Percentiles rank a stretch among this genome's conserved stretches.
Evolutionary conservation across 768 basidiomycete species (phyloP).

Genomic region (Psilocybe cyanescens): DNA sequence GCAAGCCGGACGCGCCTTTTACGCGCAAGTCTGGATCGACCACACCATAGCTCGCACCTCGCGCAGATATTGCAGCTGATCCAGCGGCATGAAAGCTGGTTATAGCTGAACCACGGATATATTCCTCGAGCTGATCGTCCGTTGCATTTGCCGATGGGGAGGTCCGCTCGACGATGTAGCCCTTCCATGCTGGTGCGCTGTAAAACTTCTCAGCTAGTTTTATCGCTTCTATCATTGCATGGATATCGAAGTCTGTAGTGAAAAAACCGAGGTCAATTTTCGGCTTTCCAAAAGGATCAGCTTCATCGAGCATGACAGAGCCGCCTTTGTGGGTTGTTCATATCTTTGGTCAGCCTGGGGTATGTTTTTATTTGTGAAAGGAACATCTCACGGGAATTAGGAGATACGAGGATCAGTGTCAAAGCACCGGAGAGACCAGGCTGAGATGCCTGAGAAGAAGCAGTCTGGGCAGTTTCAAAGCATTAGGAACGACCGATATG

Average conservation of each 20-base stretch:
- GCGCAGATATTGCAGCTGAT: neutral
- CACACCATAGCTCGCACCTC: neutral
- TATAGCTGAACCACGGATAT: neutral
- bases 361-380: neutral
- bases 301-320: neutral
- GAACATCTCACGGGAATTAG: neutral
- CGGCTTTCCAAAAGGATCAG: neutral
- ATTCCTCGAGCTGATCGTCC: neutral
- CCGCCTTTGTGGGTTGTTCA: neutral
- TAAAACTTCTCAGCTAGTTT: neutral
- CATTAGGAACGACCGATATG: too few species aligned
- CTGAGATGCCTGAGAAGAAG: neutral
- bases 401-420: neutral
- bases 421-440: neutral
- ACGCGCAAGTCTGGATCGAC: slow-evolving; percentile 1
- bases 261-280: slow-evolving; percentile 2
- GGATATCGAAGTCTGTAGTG: neutral
- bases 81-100: neutral
- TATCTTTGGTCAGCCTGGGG: neutral
- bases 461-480: neutral
- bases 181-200: slow-evolving; percentile 1
- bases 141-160: neutral
- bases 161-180: neutral
- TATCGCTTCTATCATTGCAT: neutral
- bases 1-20: neutral